Conservation (phyloP, 2,329 filamentous ascomycete genomes). For the Epichloe glyceriae region DNA sequence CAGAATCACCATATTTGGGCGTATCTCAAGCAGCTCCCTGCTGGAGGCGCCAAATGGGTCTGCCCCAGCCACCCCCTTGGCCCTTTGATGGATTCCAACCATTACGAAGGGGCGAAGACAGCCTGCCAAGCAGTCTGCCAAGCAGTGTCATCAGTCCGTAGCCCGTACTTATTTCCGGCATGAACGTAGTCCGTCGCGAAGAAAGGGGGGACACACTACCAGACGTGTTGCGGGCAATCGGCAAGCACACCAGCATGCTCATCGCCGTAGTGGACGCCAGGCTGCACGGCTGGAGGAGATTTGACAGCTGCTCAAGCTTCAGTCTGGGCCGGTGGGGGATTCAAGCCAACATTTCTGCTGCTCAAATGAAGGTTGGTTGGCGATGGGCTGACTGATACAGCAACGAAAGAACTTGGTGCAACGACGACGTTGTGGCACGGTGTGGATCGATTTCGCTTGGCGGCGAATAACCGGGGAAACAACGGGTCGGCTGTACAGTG, state of each 20-base stretch:
- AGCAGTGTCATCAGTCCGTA: neutral
- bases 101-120: neutral
- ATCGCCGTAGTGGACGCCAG: neutral
- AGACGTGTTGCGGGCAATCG: neutral
- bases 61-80: constrained; percentile 2
- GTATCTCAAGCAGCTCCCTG: neutral
- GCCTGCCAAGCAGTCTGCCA: neutral
- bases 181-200: neutral
- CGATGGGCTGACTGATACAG: neutral
- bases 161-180: neutral
- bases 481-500: neutral
- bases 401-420: neutral
- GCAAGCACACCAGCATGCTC: neutral
- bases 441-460: neutral
- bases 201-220: no score
- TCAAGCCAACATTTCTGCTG: neutral
- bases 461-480: neutral
- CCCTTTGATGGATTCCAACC: neutral
- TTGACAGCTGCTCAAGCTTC: neutral
- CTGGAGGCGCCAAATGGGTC: neutral
- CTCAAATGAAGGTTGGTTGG: no score
- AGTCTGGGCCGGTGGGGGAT: neutral
- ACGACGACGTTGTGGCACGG: neutral
- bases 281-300: neutral
- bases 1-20: neutral